Conservation (phyloP, 2,329 filamentous ascomycete genomes). For the Paraconiothyrium sp. region DNA sequence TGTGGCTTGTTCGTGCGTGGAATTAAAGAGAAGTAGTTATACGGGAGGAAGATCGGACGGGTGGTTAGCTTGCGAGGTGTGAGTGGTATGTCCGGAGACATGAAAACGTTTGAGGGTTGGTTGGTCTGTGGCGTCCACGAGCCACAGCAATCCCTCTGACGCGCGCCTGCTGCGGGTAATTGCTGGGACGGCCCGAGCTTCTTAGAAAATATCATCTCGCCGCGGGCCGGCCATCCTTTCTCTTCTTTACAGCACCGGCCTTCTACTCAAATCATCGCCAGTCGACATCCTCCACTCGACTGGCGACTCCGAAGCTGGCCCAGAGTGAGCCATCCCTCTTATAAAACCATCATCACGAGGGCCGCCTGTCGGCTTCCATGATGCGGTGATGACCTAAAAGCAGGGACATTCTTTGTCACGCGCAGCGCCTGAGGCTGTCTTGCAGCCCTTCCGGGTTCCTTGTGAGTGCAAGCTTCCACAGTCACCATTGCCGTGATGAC, state of each 20-base stretch:
- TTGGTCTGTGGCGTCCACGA: slow-evolving; percentile 24
- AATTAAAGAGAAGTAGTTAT: not conserved
- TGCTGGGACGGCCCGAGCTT: slow-evolving; percentile 20
- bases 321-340: slow-evolving; percentile 72
- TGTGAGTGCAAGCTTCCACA: slow-evolving; percentile 28
- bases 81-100: slow-evolving; percentile 30
- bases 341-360: slow-evolving; percentile 87
- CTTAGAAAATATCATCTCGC: slow-evolving; percentile 34
- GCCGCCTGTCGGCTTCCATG: slow-evolving; percentile 69
- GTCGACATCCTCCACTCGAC: slow-evolving; percentile 66
- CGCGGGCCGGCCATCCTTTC: slow-evolving; percentile 29
- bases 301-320: slow-evolving; percentile 78
- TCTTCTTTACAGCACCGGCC: slow-evolving; percentile 62
- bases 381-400: slow-evolving; percentile 74
- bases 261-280: slow-evolving; percentile 80
- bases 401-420: slow-evolving; percentile 62
- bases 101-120: slow-evolving; percentile 41
- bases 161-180: slow-evolving; percentile 32
- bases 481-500: slow-evolving; percentile 41
- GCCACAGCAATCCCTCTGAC: slow-evolving; percentile 21
- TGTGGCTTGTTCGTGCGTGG: not conserved
- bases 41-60: slow-evolving; percentile 14
- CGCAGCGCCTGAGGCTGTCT: slow-evolving; percentile 25
- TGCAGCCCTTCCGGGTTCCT: slow-evolving; percentile 22
- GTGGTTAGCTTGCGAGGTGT: slow-evolving; percentile 26